phyloP scores from a whole-genome alignment of 2,329 filamentous ascomycete genomes.

The Fusarium nelsonii region DNA sequence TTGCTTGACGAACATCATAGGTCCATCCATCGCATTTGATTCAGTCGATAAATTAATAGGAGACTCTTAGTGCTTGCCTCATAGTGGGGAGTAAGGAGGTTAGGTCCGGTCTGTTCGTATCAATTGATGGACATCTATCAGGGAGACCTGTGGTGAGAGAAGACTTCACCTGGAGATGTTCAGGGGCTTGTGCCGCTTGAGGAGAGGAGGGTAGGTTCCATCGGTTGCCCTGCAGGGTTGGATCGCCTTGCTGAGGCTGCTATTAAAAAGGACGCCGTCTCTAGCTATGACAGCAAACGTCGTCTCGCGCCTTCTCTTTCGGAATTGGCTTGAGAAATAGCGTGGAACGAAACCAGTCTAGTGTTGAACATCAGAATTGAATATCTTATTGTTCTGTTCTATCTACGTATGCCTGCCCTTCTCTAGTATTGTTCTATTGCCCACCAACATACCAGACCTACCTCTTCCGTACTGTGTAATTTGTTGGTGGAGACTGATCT shows the following conservation, averaged over 20 bases:
- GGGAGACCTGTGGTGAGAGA: too few species aligned
- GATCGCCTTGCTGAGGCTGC: background rate
- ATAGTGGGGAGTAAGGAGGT: background rate
- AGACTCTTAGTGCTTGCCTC: background rate
- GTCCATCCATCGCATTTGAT: background rate
- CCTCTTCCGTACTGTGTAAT: background rate
- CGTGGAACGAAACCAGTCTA: background rate
- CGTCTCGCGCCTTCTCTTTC: constrained; percentile 6
- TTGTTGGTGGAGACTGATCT: background rate
- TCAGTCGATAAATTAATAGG: background rate
- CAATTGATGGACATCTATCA: background rate
- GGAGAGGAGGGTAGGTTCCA: background rate
- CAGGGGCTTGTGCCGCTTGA: constrained; percentile 4
- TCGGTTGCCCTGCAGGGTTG: background rate
- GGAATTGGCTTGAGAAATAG: constrained; percentile 3
- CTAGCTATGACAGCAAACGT: constrained; percentile 22
- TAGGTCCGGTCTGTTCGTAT: background rate
- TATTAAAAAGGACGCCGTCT: constrained; percentile 21
- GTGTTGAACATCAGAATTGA: background rate
- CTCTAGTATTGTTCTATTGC: background rate
- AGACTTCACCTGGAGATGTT: constrained; percentile 1
- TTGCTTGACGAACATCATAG: background rate
- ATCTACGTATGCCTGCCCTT: background rate
- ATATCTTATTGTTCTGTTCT: background rate
- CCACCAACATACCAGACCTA: background rate